phyloP scores from a whole-genome alignment of 345 rosid genomes.

The Lumnitzera littorea region DNA sequence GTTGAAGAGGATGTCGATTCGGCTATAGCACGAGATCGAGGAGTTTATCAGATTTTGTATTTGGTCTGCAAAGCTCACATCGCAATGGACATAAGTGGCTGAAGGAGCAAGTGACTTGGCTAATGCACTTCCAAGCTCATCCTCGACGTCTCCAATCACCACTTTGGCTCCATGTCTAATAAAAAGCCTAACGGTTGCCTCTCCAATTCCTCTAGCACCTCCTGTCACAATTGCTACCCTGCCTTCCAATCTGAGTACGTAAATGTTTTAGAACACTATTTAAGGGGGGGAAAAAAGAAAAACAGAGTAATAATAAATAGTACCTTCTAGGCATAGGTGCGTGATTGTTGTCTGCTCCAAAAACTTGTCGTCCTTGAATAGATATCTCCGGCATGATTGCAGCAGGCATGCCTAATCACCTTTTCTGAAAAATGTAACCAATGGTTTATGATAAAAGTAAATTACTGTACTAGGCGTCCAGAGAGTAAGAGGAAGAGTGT shows the following conservation, averaged over 20 bases:
- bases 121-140: conserved; percentile 5
- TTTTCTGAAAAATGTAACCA: too few species aligned
- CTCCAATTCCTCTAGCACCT: conserved; percentile 38
- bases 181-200: conserved; percentile 26
- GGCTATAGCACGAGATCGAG: conserved; percentile 10
- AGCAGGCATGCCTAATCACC: too few species aligned
- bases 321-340: too few species aligned
- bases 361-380: too few species aligned
- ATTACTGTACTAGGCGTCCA: too few species aligned
- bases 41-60: conserved; percentile 9
- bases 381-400: too few species aligned
- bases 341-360: too few species aligned
- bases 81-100: conserved; percentile 16
- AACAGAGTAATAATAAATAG: too few species aligned
- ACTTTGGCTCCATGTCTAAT: conserved; percentile 30
- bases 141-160: conserved; percentile 10
- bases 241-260: conserved; percentile 31
- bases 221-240: conserved; percentile 37
- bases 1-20: conserved; percentile 15
- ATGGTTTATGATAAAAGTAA: too few species aligned
- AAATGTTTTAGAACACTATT: too few species aligned
- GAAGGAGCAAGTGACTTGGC: conserved; percentile 7
- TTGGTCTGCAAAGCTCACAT: conserved; percentile 12
- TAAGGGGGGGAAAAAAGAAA: too few species aligned
- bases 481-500: too few species aligned